phyloP scores from a whole-genome alignment of 352 stramenopile genomes.

The Pythium biforme region DNA sequence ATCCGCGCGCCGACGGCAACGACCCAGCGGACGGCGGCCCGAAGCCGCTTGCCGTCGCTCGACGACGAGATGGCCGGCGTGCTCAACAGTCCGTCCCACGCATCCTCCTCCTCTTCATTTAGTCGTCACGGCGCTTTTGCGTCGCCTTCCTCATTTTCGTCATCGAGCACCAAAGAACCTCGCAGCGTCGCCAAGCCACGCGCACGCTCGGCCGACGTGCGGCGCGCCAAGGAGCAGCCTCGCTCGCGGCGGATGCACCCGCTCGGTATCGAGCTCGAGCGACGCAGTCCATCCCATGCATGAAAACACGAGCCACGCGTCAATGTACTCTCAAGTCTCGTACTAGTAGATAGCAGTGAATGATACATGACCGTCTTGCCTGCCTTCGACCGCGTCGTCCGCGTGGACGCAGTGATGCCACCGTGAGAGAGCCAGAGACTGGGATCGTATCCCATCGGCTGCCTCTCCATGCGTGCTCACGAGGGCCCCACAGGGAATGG shows the following conservation, averaged over 20 bases:
- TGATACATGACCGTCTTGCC: no score
- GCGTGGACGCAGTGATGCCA: no score
- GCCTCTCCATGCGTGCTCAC: no score
- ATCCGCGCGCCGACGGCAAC: not conserved
- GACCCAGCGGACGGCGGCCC: not conserved
- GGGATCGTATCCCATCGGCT: no score
- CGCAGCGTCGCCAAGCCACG: constrained; percentile 16
- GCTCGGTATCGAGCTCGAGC: constrained; percentile 7
- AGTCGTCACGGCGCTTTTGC: not conserved
- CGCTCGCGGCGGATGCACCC: constrained; percentile 8
- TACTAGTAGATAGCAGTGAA: not conserved
- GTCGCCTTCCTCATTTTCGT: no score
- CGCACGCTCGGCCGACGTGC: constrained; percentile 7
- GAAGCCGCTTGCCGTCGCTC: constrained; percentile 15
- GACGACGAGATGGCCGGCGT: constrained; percentile 24
- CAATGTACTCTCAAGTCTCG: not conserved
- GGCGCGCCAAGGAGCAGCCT: not conserved
- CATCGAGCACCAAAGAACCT: not conserved
- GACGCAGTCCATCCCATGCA: constrained; percentile 1
- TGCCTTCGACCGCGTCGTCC: no score
- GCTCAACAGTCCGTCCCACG: constrained; percentile 22
- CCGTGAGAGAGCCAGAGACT: no score
- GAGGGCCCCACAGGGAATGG: no score
- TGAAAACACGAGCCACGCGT: not conserved
- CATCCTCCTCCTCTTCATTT: not conserved